Evolutionary conservation across 306 rosid species (phyloP), one percentile per base, ranked within the genome.

Genomic region (Malus sylvestris): DNA sequence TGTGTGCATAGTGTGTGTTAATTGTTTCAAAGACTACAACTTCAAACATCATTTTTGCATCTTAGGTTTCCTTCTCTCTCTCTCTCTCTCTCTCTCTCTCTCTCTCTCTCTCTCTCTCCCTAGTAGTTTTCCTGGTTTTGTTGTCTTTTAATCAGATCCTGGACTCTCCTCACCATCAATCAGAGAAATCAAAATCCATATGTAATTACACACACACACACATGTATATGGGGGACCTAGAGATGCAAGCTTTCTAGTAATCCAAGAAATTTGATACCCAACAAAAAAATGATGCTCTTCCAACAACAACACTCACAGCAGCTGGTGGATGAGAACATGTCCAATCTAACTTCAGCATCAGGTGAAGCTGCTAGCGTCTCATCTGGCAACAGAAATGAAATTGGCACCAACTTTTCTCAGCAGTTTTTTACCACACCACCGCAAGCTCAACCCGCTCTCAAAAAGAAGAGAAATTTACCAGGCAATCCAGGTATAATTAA

Each of bases 401-500:
- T 81, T 74, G 90, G 83, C 10, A 73, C 80, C 71, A 79, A 68
- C 72, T 86, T 84, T 76, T 72, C 85, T 49, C 89, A 83, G 23
- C 88, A 87, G 20, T 78, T 85, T 65, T 80, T 88, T 65, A 76
- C 81, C 52, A 76, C 88, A 22, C 84, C 87, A 29, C 82, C 78
- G 60, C 90, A 82, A 70, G 45, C 62, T 75, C 90, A 89, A 60
- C 87, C 87, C 25, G 40, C 72, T 8, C 32, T 44, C 1, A 96
- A 96, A 85, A 96, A 79, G 86, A 96, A 91, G 77, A 91, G 98
- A 87, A 96, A 87, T 88, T 97, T 92, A 19, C 99, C 99, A 11
- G 99, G 99, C 20, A 92, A 96, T 86, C 99, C 99, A 86, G 99
- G 99, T 95, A 49, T 4, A 22, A 74, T 14, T 60, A 62, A 82